A percentile compares a stretch with the other conserved stretches of the same genome.
Conservation (phyloP, 768 basidiomycete species). For the Mycena epipterygia region DNA sequence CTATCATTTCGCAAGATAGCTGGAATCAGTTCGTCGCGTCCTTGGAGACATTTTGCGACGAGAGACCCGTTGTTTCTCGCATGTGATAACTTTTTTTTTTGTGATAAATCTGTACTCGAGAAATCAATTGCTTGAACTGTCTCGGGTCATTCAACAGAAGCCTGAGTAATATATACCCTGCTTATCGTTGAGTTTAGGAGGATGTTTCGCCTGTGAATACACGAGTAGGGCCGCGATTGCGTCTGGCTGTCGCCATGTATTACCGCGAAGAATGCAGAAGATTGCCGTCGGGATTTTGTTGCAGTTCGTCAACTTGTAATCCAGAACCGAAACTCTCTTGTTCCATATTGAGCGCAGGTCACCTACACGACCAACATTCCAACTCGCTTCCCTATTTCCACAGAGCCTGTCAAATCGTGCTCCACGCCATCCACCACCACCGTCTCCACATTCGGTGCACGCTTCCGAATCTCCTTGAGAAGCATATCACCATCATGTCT, state of each 20-base stretch:
- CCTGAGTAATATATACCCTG: neutral
- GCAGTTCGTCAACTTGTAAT: too few relatives aligned
- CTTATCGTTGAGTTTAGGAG: neutral
- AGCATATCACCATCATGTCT: neutral
- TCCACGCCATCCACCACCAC: conserved; percentile 15
- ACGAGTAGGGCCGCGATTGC: neutral
- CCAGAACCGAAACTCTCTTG: too few relatives aligned
- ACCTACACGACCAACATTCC: too few relatives aligned
- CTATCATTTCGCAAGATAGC: neutral
- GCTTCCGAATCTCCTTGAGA: conserved; percentile 8
- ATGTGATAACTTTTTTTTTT: conserved; percentile 11
- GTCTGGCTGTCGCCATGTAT: neutral
- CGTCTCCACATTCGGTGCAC: neutral
- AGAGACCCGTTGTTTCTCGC: neutral
- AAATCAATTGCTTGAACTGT: neutral
- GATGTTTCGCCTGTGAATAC: neutral
- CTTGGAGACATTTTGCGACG: neutral
- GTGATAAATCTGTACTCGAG: neutral
- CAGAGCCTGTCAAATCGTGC: neutral
- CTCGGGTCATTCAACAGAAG: conserved; percentile 8
- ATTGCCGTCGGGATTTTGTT: too few relatives aligned
- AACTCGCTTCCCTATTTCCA: too few relatives aligned
- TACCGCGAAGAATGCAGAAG: too few relatives aligned
- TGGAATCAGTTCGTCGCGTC: neutral
- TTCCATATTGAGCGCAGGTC: too few relatives aligned